Evolutionary conservation across 306 rosid genomes (phyloP).

Genomic region (Gillenia trifoliata): DNA sequence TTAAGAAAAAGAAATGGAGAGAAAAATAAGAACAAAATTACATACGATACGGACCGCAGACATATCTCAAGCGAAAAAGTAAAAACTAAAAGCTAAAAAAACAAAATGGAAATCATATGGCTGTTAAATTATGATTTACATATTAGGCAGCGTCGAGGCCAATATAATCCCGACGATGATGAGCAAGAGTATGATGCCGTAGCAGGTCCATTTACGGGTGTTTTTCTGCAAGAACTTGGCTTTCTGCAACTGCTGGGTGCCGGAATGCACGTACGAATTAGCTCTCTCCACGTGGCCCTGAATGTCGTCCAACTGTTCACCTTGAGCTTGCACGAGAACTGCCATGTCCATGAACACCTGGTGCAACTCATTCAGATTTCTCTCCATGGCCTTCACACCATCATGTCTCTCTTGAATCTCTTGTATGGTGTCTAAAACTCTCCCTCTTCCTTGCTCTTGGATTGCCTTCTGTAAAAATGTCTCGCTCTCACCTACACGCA

Average conservation of each 20-base stretch:
- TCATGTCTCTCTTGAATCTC: conserved; percentile 89
- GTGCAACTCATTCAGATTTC: conserved; percentile 68
- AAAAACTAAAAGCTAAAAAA: background rate
- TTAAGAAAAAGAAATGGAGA: background rate
- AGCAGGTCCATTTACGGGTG: conserved; percentile 50
- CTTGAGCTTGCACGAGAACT: conserved; percentile 69
- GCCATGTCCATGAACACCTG: conserved; percentile 96
- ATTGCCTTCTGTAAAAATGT: conserved; percentile 80
- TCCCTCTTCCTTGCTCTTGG: conserved; percentile 75
- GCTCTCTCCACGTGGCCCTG: conserved; percentile 67
- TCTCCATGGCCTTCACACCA: conserved; percentile 71
- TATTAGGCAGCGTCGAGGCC: background rate
- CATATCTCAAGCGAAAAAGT: background rate
- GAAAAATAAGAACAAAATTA: background rate
- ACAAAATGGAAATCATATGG: background rate
- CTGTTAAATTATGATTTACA: background rate
- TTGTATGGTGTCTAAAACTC: conserved; percentile 58
- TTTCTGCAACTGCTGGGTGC: conserved; percentile 48
- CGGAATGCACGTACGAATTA: conserved; percentile 50
- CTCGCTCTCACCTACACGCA: conserved; percentile 81
- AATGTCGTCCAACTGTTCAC: conserved; percentile 70
- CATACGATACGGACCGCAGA: background rate
- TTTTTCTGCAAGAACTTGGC: conserved; percentile 58
- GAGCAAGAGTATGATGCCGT: conserved; percentile 48
- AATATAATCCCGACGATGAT: conserved; percentile 26